Conservation (phyloP, 108 stramenopile genomes). For the Nitzschia sp. region DNA sequence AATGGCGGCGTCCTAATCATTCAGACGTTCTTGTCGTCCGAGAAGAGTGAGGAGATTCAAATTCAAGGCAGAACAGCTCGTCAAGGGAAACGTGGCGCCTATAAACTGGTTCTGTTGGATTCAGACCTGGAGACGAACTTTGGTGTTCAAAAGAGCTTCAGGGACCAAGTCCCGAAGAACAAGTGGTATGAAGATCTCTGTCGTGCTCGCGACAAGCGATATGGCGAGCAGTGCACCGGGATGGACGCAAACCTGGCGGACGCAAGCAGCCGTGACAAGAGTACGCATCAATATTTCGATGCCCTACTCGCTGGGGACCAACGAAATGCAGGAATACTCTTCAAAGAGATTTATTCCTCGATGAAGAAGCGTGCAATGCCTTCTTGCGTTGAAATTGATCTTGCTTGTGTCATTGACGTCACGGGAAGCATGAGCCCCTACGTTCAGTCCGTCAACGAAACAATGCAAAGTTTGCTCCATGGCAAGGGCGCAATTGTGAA, state of each 20-base stretch:
- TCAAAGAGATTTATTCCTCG: conserved; percentile 48
- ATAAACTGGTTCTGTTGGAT: conserved; percentile 55
- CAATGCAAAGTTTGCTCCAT: conserved; percentile 38
- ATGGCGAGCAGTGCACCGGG: conserved; percentile 25
- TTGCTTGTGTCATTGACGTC: conserved; percentile 56
- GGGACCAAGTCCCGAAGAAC: conserved; percentile 37
- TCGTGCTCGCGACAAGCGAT: conserved; percentile 33
- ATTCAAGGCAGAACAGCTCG: conserved; percentile 69
- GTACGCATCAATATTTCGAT: conserved; percentile 55
- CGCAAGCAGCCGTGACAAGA: conserved; percentile 46
- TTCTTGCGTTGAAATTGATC: conserved; percentile 40
- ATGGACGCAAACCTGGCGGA: conserved; percentile 46
- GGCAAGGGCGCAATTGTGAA: conserved; percentile 40
- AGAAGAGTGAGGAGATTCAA: conserved; percentile 64
- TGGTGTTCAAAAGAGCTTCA: conserved; percentile 33
- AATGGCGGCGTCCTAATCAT: conserved; percentile 59
- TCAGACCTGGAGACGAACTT: conserved; percentile 56
- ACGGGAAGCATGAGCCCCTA: conserved; percentile 67
- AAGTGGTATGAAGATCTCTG: conserved; percentile 55
- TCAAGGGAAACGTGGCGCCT: conserved; percentile 63
- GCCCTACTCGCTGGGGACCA: conserved; percentile 42
- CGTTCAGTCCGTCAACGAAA: conserved; percentile 20
- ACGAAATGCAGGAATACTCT: conserved; percentile 23
- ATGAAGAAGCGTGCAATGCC: conserved; percentile 58
- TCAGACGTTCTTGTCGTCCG: conserved; percentile 60